Evolutionary conservation across 169 alveolate species (phyloP), one percentile per base, ranked within the genome.

Genomic region (Miamiensis avidus): DNA sequence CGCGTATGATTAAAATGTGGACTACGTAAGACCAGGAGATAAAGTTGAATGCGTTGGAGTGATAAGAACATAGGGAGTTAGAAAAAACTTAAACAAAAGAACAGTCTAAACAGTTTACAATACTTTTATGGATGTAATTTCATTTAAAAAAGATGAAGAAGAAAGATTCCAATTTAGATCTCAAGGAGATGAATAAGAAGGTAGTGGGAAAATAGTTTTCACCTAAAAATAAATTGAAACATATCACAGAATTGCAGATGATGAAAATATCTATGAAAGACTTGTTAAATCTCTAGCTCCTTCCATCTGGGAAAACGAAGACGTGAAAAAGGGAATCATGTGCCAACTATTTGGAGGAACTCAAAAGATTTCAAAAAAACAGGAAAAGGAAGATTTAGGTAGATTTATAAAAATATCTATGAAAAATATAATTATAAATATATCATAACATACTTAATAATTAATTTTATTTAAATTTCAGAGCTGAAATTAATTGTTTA

Each of bases 271-370:
- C n/a, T 98, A 98, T 92, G 98, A 98, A 75, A 92, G 91, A 82
- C 94, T 99, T 31, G 97, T 97, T 72, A 98, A 97, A 84, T 96
- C 99, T 25, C 93, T 99, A 75, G 99, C 99, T 11, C 99, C 99
- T 26, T 94, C 98, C 31, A 98, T 99, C 74, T 98, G 99, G 98
- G 99, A 99, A 81, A 95, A 97, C 69, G 99, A 97, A 28, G 99
- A 99, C 89, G 99, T 99, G 11, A 96, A 96, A 87, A 95, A 94
- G 75, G 99, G 99, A 65, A 89, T 98, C 28, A 85, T 99, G 74
- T 98, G 99, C 87, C 99, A 98, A 92, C 93, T 99, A 30, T 98
- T 99, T 84, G 99, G 99, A n/a, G 99, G 99, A 49, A 94, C 97
- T 76, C 87, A 84, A 97, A 96, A 87, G 94, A 90, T 64, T 89